Evolutionary conservation across 257 asterid species (phyloP), one percentile per base, ranked within the genome.

Genomic region (Capsicum baccatum): DNA sequence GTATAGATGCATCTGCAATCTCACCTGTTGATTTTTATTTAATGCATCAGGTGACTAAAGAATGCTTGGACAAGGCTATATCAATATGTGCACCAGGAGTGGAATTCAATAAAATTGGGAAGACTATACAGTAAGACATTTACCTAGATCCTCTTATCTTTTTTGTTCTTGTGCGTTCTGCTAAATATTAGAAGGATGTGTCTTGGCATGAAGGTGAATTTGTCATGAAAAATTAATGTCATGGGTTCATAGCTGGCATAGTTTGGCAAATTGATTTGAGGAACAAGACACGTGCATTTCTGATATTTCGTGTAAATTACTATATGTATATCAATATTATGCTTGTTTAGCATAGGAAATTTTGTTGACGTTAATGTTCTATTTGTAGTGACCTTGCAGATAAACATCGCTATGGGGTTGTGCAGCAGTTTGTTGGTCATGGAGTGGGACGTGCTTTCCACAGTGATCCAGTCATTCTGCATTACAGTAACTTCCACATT

Each of bases 381-480:
- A 80, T 71, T 35, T 90, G 84, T 86, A 97, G 98, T 87, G 93
- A 92, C 82, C 97, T 86, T 92, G 98, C 99, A 90, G 99, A 93
- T 91, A 89, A 92, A 87, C 91, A 92, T 85, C 62, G 84, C 19
- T 92, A 90, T 79, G 99, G 99, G 83, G 98, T 97, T 85, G 99
- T 97, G 69, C 85, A 93, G 88, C 96, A 97, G 79, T 97, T 95
- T 7, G 96, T 97, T 85, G 99, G 99, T 86, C 99, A 97, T 88
- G 99, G 99, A 85, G 97, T 97, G 83, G 99, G 99, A 80, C 91
- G 92, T 37, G 91, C 88, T 87, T 97, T 97, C 89, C 99, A 97
- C 85, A 90, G 98, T 26, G 97, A 94, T 85, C 99, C 99, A 16
- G 94, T 92, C 83, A 83, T 97, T 90, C 93, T 95, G 64, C 99